Percentiles rank a stretch among this genome's conserved stretches.
These are phyloP conservation scores for Punica granatum DNA, from an alignment of 345 rosid genomes.

Conservation along the genomic window DNA sequence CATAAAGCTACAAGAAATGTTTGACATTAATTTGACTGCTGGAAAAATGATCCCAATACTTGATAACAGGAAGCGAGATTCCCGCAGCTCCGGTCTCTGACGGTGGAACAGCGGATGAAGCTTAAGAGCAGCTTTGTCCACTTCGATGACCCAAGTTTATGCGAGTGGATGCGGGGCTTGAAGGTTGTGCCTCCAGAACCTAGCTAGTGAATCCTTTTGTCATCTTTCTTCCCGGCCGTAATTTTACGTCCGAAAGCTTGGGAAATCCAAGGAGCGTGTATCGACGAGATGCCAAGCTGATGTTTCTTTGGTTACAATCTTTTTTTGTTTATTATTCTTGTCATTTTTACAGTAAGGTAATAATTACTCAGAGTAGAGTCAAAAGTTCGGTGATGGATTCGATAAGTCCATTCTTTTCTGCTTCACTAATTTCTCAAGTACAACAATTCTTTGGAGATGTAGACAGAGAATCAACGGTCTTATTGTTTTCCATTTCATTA, in stretches of 20 bases:
- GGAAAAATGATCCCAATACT: not conserved
- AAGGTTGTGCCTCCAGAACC: conserved; percentile 76
- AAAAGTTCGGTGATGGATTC: not conserved
- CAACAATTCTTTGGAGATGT: not conserved
- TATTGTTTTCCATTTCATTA: not conserved
- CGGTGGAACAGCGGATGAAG: conserved; percentile 56
- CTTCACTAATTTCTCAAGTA: not conserved
- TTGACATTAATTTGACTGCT: not conserved
- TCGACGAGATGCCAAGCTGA: not conserved
- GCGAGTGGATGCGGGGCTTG: conserved; percentile 86
- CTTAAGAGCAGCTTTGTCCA: conserved; percentile 77
- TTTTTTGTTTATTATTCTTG: not conserved
- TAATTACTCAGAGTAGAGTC: not conserved
- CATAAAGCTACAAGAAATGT: no score
- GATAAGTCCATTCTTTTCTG: not conserved
- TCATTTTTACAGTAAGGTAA: not conserved
- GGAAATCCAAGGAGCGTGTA: not conserved
- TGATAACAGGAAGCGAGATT: conserved; percentile 80
- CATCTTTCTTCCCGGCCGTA: not conserved
- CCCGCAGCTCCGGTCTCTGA: conserved; percentile 64
- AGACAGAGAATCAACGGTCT: not conserved
- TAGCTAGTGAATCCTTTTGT: conserved; percentile 18
- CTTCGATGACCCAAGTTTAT: conserved; percentile 87
- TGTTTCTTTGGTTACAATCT: not conserved
- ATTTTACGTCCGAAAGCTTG: not conserved